These are phyloP conservation scores for Astrothelium macrocarpum DNA, from an alignment of 495 filamentous ascomycete species.

Conservation along the genomic window DNA sequence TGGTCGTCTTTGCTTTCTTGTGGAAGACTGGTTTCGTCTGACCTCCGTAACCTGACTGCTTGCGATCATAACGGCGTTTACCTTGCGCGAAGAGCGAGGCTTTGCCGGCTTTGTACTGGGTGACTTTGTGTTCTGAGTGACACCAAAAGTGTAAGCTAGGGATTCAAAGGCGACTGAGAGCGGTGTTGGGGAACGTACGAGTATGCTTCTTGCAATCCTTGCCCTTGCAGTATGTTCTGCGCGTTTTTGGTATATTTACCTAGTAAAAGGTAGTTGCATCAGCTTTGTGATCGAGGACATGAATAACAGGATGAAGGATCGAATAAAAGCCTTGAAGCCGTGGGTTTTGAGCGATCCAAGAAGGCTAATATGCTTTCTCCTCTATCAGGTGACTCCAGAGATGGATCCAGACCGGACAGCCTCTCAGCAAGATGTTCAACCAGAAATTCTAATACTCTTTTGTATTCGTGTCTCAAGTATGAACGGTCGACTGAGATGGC, in stretches of 20 bases:
- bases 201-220: slow-evolving; percentile 89
- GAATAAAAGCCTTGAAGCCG: no score
- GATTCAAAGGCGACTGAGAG: background rate
- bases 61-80: slow-evolving; percentile 99
- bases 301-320: background rate
- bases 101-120: slow-evolving; percentile 96
- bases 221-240: slow-evolving; percentile 91
- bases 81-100: slow-evolving; percentile 92
- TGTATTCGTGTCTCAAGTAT: no score
- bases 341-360: no score
- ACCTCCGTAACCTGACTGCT: slow-evolving; percentile 97
- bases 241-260: slow-evolving; percentile 87
- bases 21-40: slow-evolving; percentile 99
- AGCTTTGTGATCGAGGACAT: no score
- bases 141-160: background rate
- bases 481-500: background rate
- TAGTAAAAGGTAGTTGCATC: slow-evolving; percentile 22
- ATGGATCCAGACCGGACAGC: no score
- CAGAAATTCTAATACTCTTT: no score
- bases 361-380: no score
- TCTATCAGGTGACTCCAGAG: no score
- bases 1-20: slow-evolving; percentile 99
- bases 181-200: slow-evolving; percentile 1
- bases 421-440: no score
- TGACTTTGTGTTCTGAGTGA: slow-evolving; percentile 69